Percentiles rank a stretch among this genome's conserved stretches.
Evolutionary conservation across 2,329 filamentous ascomycete species (phyloP).

Genomic region (Spiromastix sp.): DNA sequence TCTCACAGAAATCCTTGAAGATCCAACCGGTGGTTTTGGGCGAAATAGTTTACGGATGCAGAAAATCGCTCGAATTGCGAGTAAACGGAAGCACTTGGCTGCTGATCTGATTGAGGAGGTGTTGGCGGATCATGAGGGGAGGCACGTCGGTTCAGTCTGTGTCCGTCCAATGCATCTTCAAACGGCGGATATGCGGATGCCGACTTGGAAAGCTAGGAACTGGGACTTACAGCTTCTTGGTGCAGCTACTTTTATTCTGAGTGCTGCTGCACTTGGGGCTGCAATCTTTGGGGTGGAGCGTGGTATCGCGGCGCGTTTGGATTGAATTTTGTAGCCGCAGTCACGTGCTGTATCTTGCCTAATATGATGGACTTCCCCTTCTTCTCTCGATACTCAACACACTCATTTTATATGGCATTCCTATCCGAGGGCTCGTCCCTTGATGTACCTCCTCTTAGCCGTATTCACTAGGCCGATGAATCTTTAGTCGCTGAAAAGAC

Average conservation of each 20-base stretch:
- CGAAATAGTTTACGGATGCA: slow-evolving; percentile 29
- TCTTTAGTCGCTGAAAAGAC: too few species aligned
- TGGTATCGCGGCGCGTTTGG: too few species aligned
- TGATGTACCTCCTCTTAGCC: too few species aligned
- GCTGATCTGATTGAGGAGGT: slow-evolving; percentile 35
- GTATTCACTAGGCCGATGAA: too few species aligned
- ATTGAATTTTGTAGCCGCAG: too few species aligned
- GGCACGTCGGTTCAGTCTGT: slow-evolving; percentile 9
- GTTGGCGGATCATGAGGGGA: slow-evolving; percentile 25
- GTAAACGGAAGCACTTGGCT: slow-evolving; percentile 28
- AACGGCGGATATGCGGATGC: slow-evolving; percentile 35
- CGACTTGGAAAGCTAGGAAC: slow-evolving; percentile 28
- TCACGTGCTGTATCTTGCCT: too few species aligned
- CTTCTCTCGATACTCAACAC: too few species aligned
- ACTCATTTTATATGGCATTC: too few species aligned
- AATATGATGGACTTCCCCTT: too few species aligned
- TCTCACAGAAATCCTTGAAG: slow-evolving; percentile 18
- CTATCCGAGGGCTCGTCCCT: too few species aligned
- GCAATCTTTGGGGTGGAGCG: too few species aligned
- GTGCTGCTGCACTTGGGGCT: not conserved
- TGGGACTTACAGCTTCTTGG: slow-evolving; percentile 24
- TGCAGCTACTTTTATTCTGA: not conserved
- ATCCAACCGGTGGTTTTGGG: slow-evolving; percentile 20
- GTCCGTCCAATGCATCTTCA: slow-evolving; percentile 33
- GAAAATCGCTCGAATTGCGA: slow-evolving; percentile 29